These are phyloP conservation scores for Eimeria falciformis DNA, from an alignment of 169 alveolate genomes.

Conservation along the genomic window DNA sequence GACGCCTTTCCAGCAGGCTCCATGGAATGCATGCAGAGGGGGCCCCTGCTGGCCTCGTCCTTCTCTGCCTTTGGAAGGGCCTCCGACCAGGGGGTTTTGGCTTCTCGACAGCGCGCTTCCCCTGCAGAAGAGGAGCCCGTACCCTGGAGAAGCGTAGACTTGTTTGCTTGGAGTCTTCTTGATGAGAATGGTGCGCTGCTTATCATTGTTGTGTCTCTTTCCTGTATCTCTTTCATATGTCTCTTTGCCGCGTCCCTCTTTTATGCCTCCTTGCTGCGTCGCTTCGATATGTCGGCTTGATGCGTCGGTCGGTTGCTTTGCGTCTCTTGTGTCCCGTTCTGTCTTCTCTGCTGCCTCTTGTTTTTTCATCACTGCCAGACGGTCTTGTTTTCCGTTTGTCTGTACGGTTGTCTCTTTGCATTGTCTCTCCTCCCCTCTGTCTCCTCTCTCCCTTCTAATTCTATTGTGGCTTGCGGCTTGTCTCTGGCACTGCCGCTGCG, in stretches of 20 bases:
- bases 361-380: no score
- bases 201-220: not conserved
- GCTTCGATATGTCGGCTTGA: no score
- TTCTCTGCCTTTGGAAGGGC: not conserved
- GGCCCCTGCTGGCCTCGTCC: not conserved
- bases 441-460: not conserved
- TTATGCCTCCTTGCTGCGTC: no score
- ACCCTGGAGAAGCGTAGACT: conserved; percentile 56
- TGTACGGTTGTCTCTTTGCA: not conserved
- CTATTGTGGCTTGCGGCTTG: not conserved
- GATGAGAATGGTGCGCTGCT: conserved; percentile 44
- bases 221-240: not conserved
- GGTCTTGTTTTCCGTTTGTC: no score
- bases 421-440: not conserved
- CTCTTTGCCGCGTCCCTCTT: no score
- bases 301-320: not conserved
- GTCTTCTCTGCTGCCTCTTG: not conserved
- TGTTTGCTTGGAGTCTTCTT: conserved; percentile 65
- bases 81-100: not conserved
- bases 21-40: no score
- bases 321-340: not conserved
- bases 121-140: conserved; percentile 15
- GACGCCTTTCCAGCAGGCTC: not conserved
- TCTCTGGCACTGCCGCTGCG: not conserved
- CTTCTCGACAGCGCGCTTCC: not conserved